These are phyloP conservation scores for Pythium plurisporium DNA, from an alignment of 352 stramenopile species.

Conservation along the genomic window DNA sequence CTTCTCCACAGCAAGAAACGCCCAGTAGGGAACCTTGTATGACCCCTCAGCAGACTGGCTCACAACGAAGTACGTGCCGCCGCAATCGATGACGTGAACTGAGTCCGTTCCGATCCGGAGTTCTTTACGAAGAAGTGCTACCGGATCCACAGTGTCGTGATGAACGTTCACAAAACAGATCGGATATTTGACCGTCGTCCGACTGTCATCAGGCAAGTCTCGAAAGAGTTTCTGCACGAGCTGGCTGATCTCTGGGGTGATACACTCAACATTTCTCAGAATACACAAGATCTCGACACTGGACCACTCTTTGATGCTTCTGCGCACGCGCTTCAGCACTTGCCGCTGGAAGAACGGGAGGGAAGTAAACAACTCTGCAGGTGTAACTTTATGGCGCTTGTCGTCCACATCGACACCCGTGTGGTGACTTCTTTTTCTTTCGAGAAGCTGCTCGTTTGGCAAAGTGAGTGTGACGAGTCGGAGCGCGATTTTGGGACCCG, in stretches of 20 bases:
- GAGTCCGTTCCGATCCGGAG: conserved; percentile 32
- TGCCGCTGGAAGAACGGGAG: conserved; percentile 73
- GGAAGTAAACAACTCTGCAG: conserved; percentile 46
- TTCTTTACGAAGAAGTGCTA: conserved; percentile 65
- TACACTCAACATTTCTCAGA: conserved; percentile 51
- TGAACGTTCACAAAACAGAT: conserved; percentile 63
- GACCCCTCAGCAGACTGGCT: background rate
- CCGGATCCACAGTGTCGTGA: conserved; percentile 53
- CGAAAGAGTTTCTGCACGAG: conserved; percentile 75
- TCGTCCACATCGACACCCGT: conserved; percentile 62
- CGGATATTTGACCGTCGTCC: conserved; percentile 66
- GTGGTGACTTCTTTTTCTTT: conserved; percentile 32
- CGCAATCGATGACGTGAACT: conserved; percentile 49
- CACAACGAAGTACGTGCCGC: conserved; percentile 71
- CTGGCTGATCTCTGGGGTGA: conserved; percentile 58
- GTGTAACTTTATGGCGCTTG: conserved; percentile 24
- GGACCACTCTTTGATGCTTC: conserved; percentile 82
- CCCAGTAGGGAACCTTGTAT: conserved; percentile 76
- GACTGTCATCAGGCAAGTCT: conserved; percentile 45
- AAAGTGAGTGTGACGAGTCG: conserved; percentile 76
- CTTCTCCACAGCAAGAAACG: conserved; percentile 60
- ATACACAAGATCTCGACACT: conserved; percentile 80
- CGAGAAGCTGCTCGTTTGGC: conserved; percentile 63
- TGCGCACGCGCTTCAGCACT: conserved; percentile 57
- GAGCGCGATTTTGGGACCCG: conserved; percentile 45